A percentile compares a stretch with the other conserved stretches of the same genome.
Evolutionary conservation across 2,329 filamentous ascomycete species (phyloP).

Genomic region (Alternaria rosae): DNA sequence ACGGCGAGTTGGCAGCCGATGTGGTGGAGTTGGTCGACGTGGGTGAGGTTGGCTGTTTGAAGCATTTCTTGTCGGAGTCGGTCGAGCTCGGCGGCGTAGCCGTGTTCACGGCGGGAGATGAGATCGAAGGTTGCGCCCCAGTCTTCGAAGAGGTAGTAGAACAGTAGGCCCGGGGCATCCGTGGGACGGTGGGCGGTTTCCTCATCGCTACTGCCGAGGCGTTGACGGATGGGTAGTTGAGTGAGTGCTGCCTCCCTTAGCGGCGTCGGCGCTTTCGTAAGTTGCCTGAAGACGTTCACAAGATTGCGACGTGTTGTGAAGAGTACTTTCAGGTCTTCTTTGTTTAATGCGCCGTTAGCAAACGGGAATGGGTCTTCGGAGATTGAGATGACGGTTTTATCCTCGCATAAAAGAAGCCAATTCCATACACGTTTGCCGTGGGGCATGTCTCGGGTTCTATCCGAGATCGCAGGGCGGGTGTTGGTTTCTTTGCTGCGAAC

Average conservation of each 20-base stretch:
- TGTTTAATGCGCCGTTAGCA: conserved; percentile 44
- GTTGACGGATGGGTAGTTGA: conserved; percentile 55
- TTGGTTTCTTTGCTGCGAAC: conserved; percentile 37
- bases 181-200: conserved; percentile 57
- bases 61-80: conserved; percentile 64
- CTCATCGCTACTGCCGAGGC: conserved; percentile 54
- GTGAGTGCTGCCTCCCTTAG: conserved; percentile 51
- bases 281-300: conserved; percentile 66
- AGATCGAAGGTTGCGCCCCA: conserved; percentile 67
- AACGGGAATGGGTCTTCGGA: conserved; percentile 65
- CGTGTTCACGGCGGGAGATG: conserved; percentile 58
- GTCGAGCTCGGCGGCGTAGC: conserved; percentile 58
- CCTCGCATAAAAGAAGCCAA: conserved; percentile 73
- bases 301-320: conserved; percentile 65
- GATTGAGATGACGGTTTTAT: conserved; percentile 76
- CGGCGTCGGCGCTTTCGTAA: conserved; percentile 62
- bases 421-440: conserved; percentile 69
- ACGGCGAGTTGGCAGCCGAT: conserved; percentile 68
- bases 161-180: conserved; percentile 67
- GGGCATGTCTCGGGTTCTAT: conserved; percentile 50
- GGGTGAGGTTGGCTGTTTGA: conserved; percentile 54
- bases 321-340: conserved; percentile 56
- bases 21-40: conserved; percentile 63
- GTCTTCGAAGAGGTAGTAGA: conserved; percentile 73
- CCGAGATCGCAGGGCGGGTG: conserved; percentile 39